Conservation (phyloP, 1,284 basidiomycete genomes). For the Chalciporus sp. region DNA sequence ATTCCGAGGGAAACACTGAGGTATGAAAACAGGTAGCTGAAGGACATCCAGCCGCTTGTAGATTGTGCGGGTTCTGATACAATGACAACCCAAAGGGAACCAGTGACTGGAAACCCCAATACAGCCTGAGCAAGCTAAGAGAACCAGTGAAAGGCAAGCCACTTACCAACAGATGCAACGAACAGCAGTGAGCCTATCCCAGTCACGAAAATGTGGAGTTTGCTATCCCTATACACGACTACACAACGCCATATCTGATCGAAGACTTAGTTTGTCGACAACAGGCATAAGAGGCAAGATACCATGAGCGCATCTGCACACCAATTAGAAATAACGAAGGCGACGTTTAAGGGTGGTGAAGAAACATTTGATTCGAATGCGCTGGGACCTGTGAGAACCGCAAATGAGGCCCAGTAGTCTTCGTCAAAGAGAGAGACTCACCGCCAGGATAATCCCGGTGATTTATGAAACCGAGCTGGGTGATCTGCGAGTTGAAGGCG, state of each 20-base stretch:
- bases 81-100: constrained; percentile 29
- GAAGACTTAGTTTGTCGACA: not conserved
- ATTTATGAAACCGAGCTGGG: constrained; percentile 37
- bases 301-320: constrained; percentile 39
- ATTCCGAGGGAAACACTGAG: constrained; percentile 36
- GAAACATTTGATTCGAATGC: constrained; percentile 28
- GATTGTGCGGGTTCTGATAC: constrained; percentile 26
- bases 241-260: constrained; percentile 38
- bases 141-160: too few species aligned
- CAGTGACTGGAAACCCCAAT: constrained; percentile 23
- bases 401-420: not conserved
- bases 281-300: not conserved
- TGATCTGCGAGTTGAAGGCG: constrained; percentile 26
- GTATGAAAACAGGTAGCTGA: constrained; percentile 33
- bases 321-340: constrained; percentile 36
- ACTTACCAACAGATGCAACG: constrained; percentile 28
- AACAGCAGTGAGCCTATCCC: constrained; percentile 25
- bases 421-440: constrained; percentile 4
- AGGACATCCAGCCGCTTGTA: constrained; percentile 31
- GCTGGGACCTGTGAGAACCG: constrained; percentile 21
- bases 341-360: constrained; percentile 27
- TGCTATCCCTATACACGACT: constrained; percentile 37
- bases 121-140: too few species aligned
- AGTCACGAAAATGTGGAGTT: constrained; percentile 19
- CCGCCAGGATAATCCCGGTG: constrained; percentile 40